Evolutionary conservation across 306 rosid genomes (phyloP), one percentile per base, ranked within the genome.

Genomic region (Dicorynia guianensis): DNA sequence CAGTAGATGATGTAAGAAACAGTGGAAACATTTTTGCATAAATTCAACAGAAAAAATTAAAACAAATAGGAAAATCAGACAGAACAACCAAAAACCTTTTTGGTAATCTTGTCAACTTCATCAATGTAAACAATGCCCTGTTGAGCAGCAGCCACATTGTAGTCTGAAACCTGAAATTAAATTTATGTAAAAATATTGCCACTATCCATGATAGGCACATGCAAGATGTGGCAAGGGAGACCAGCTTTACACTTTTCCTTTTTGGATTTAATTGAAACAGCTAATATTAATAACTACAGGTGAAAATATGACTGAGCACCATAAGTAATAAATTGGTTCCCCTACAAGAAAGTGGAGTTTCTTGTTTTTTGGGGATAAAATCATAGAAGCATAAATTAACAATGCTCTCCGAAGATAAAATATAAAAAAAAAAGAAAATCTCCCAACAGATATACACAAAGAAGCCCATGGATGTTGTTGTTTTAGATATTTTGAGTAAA

Each of bases 111-210:
- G 83, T 92, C 98, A 79, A 96, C 98, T 96, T 96, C 99, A 17
- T 96, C 98, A 73, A 96, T 96, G 87, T 96, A 96, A 56, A 96
- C 93, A 85, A 96, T 92, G 83, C 99, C 99, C 75, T 91, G 98
- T 75, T 92, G 99, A 17, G 98, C 97, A 85, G 97, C 99, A 75
- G 92, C 84, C 74, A 90, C 96, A 72, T 96, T 92, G 81, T 96
- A 96, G 81, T 96, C 98, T 62, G 99, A 96, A 79, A 86, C 98
- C 97, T 96, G 86, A 12, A 15, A 81, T 55, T 72, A 59, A 67
- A 70, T 15, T 11, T 38, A 63, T 54, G 9, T 34, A 54, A n/a
- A n/a, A 25, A 25, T 20, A 39, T 36, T 69, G 17, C 4, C 47
- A 8, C 48, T 38, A 17, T 43, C 11, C 15, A 63, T 42, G 19